Base-by-base conservation (phyloP, 306 rosid genomes). In the Prunus mume region DNA sequence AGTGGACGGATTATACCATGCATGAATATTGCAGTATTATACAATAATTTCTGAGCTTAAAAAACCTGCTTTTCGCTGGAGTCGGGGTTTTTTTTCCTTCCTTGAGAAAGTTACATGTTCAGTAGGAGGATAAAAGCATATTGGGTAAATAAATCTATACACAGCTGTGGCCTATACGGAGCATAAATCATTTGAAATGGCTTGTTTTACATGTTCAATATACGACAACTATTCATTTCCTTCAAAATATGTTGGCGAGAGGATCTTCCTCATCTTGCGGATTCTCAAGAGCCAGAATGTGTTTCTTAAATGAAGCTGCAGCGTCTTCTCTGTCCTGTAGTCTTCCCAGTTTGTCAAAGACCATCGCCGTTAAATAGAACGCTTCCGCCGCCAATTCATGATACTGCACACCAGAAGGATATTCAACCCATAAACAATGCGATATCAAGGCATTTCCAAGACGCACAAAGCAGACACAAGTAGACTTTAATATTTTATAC, bases 301-400 rank as follows among this genome's bases (percentile, higher is more conserved):
- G 95, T 71, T 81, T 85, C 84, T 86, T 79, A 84, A 92, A 94
- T 20, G 96, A 90, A 81, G 83, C 79, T 71, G 98, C 91, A 49
- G 93, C 93, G 50, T 90, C 95, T 84, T 90, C 98, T 90, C 98
- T 85, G 75, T 88, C 88, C 69, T 82, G 90, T 9, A 84, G 65
- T 63, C 84, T 68, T 73, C 92, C 96, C 79, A 95, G 78, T 81
- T 92, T 95, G 91, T 95, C 85, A 68, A 74, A 90, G 30, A 92
- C 85, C 79, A 88, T 87, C 55, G 98, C 96, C 97, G 87, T 92
- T 68, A 95, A 78, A 80, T 95, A 95, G 79, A 95, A 95, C 46
- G 97, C 97, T 85, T 95, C 98, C 12, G 98, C 98, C 0, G 96
- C 96, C 91, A 90, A 43, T 86, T 92, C 97, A 49, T 92, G 97